Base-by-base conservation (phyloP, 148 eudicot species). In the Amaranthus hypochondriacus region DNA sequence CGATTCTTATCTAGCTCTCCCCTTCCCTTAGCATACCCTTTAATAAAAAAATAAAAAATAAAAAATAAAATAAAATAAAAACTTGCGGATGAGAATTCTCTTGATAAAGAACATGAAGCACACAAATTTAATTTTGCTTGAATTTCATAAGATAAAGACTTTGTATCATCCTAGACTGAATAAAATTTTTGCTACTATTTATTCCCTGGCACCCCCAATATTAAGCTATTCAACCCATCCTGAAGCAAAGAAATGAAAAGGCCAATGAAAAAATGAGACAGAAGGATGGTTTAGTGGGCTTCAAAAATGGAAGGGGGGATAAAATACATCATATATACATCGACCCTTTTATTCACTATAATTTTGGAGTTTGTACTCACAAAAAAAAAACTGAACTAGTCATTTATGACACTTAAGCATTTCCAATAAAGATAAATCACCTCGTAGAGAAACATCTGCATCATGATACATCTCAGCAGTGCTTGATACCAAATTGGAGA, bases 361-460 rank as follows among this genome's bases (percentile, higher is more conserved):
- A 2, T 70, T 15, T 8, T 42, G 11, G 0, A 2, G 48, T 14
- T 15, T 74, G 9, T 12, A 53, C 10, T 11, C 63, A 28, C 1
- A 28, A 28, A 13, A 53, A 8, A 43, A 68, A 9, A n/a, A n/a
- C 0, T 58, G 28, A 7, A 7, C n/a, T 21, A 62, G 70, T 62
- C 7, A 62, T 74, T 64, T 66, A 69, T 51, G 59, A 48, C 12
- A 47, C 59, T 12, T 21, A n/a, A 59, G 48, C 21, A 28, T 50
- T 54, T 59, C 42, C 28, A 74, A 44, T 44, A 48, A 61, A 74
- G 72, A 59, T 44, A 15, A 78, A 49, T 81, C 78, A 92, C 98
- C 98, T 86, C 81, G 87, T 65, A 66, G 56, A 61, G 77, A 76
- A 75, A 85, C 51, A 81, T 78, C 81, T 64, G 81, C 80, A 73